Evolutionary conservation across 139 green algal genomes (phyloP), one percentile per base, ranked within the genome.

Genomic region (Auxenochlorella protothecoides): DNA sequence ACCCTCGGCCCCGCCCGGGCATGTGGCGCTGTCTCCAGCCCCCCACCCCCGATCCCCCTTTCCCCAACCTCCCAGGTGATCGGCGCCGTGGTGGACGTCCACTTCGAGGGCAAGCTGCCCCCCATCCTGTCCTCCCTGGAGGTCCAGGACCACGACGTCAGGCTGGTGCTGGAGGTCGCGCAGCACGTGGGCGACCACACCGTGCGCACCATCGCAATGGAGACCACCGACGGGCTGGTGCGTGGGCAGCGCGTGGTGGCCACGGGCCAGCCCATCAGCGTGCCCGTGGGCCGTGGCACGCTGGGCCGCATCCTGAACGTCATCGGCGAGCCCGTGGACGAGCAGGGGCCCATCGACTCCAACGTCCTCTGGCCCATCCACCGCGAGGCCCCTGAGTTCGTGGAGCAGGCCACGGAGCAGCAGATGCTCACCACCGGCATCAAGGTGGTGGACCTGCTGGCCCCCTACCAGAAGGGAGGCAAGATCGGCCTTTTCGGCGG

Each of bases 401-500:
- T 84, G 16, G 95, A 99, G 78, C 95, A 99, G 85, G 84, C 80
- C 74, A 97, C 92, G 5, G 90, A 97, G 81, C 91, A 97, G 85
- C 89, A 99, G 83, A 96, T 98, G 71, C 89, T 99, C 69, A 89
- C 93, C 7, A 99, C 95, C 6, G 95, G 95, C 53, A 99, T 99
- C 87, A 99, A 99, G 92, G 94, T 98, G 13, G 95, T 99, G 66
- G 95, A 99, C 71, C 87, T 99, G 77, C 85, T 99, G 71, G 95
- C 95, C 6, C 95, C 95, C 52, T 99, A 99, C 85, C 93, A 98
- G 84, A 85, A 90, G 72, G 95, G 95, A 82, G 95, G 95, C 66
- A 99, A 99, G 88, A 99, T 99, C 82, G 95, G 95, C 27, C 88
- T 99, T 54, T 99, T 99, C 72, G 95, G 95, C 15, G 95, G 95